Base-by-base conservation (phyloP, 352 stramenopile genomes). In the Globisporangium alternatum region DNA sequence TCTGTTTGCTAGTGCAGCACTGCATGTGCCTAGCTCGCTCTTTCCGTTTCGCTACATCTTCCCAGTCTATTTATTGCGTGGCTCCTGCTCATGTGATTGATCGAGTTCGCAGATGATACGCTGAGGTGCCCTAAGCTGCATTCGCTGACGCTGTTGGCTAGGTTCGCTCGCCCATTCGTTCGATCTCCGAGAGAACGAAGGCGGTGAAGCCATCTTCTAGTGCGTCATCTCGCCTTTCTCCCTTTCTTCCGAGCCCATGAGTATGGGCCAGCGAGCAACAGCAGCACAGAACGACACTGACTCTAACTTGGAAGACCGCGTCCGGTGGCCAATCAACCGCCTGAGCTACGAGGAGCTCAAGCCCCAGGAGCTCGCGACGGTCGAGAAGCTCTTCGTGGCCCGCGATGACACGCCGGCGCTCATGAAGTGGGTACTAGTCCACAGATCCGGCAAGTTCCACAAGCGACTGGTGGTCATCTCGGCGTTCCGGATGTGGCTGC, bases 391-490 rank as follows among this genome's bases (percentile, higher is more conserved):
- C n/a, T 89, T 88, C 41, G 51, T 52, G 19, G n/a, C 47, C 21
- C 71, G 77, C 13, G 75, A 79, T 39, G 82, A 89, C 60, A 59
- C 74, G 0, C 80, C 82, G 0, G 21, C 81, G 57, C 47, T 89
- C 13, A 82, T 89, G 62, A 84, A 90, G 55, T 91, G 83, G 83
- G 69, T 86, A 39, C 72, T 88, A 64, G 35, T 78, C 7, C 77
- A 82, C 56, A 64, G 53, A n/a, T 51, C 63, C 10, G 64, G 63
- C 13, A 68, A 51, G 12, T 90, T 91, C 48, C 67, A 72, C 21
- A 72, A 77, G 45, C 74, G 77, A 2, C 65, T 91, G 44, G 53
- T 89, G 0, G 83, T 91, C 53, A 59, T 90, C 19, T 90, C 81
- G 2, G 67, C 77, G 1, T 71, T 89, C 9, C 78, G 80, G 0